Evolutionary conservation across 179 eudicot genomes (phyloP), one percentile per base, ranked within the genome.

Genomic region (Gypsophila paniculata): DNA sequence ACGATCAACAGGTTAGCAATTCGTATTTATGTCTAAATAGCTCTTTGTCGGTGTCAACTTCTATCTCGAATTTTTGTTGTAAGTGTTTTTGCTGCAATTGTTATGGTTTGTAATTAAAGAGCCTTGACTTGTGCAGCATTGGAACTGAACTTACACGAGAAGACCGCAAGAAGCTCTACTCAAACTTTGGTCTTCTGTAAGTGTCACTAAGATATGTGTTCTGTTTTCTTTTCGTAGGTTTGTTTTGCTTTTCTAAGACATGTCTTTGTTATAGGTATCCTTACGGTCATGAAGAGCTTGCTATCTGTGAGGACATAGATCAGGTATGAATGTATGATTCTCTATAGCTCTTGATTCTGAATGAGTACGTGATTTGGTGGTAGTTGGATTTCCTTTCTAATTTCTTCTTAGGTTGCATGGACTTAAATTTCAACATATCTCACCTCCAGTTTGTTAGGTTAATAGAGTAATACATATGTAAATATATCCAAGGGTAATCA

Each of bases 71-170:
- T 32, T 49, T 51, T 59, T 61, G 48, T 8, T 55, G 44, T 34
- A 10, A 46, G 9, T n/a, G 12, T 6, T 32, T 60, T 36, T 60
- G 15, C 51, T 67, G 46, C 29, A 29, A 22, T 61, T 70, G 42
- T 44, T 0, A 72, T 23, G 70, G 13, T 7, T 74, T 65, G 68
- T 36, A 66, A 72, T 36, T 42, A 17, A 29, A 57, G 65, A 22
- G 17, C 6, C 69, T 74, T 65, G 51, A 70, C 67, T 53, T 73
- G 36, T 84, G 74, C 89, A 93, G 98, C 80, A 91, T 93, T 76
- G 97, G 98, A 66, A 93, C 98, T 36, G 98, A 93, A 83, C 97
- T 93, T 63, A 93, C 98, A 38, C 86, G 98, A 61, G 98, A 93
- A 74, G 98, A 93, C 62, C 91, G 97, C 19, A 88, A 80, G 86